Evolutionary conservation across 495 filamentous ascomycete genomes (phyloP), one percentile per base, ranked within the genome.

Genomic region (Terfezia claveryi): DNA sequence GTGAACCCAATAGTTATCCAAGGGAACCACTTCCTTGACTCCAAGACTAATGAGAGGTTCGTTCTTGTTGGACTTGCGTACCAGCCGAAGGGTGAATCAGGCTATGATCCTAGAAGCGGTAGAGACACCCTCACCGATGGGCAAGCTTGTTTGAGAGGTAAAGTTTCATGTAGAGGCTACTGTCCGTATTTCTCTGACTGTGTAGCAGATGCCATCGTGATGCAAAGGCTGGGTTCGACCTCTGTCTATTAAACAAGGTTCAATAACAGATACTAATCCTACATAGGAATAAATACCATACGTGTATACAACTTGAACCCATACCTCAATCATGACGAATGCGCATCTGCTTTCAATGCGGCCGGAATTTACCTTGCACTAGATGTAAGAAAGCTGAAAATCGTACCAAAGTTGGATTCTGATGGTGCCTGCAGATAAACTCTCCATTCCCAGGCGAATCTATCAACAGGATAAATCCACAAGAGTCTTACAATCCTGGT

Each of bases 271-370:
- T 2, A 46, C 41, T 46, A 3, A 46, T 46, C 17, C 41, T 14
- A 20, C 79, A 20, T 46, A 46, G 41, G 76, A 53, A 68, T 91
- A 58, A 94, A 96, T 72, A 81, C 86, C 36, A 89, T 96, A 68
- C 85, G 89, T 58, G 78, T 91, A 9, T 96, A 96, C 74, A 96
- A 94, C 73, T 66, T 95, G 54, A 79, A 85, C 63, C 88, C 89
- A 10, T 70, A 76, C 50, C 62, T 85, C 56, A 83, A 93, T 72
- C 89, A 96, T 69, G 83, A 94, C 62, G 71, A 82, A 58, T 96
- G 89, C 67, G 86, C 78, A 36, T 84, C 79, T 56, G 88, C 94
- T 66, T 96, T 95, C 76, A 92, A 95, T 62, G 76, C 79, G 11
- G 84, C 80, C 50, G 81, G 84, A 59, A 81, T 83, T 56, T 82